phyloP scores from a whole-genome alignment of 768 basidiomycete species.

The Mycena maculata region DNA sequence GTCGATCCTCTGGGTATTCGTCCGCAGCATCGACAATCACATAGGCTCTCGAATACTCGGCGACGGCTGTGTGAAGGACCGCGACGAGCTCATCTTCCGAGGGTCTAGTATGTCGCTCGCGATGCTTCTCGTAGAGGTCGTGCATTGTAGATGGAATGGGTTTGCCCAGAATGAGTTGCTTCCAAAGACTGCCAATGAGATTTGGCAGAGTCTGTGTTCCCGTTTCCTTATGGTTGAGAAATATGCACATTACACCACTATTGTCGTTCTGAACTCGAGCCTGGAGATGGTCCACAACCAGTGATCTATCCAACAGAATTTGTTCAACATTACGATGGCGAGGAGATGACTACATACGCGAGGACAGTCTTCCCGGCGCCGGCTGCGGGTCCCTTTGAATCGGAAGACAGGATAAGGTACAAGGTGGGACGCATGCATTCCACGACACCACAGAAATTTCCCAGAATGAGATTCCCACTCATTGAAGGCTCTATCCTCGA shows the following conservation, averaged over 20 bases:
- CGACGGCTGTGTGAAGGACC: not conserved
- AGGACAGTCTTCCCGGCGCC: slow-evolving; percentile 11
- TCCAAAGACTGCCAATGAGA: not conserved
- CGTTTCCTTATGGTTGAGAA: not conserved
- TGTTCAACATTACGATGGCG: not conserved
- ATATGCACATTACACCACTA: not conserved
- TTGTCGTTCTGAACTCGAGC: not conserved
- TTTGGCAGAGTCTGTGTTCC: not conserved
- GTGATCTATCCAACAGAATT: not conserved
- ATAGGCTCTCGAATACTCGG: not conserved
- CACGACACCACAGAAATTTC: slow-evolving; percentile 1
- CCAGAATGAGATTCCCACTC: not conserved
- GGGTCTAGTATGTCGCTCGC: not conserved
- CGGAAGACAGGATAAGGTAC: too few relatives aligned
- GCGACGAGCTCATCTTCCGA: not conserved
- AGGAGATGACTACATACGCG: not conserved
- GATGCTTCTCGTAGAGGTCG: not conserved
- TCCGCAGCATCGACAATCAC: not conserved
- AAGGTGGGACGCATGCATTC: not conserved
- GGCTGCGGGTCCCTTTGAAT: not conserved
- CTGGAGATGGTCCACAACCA: not conserved
- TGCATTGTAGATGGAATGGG: not conserved
- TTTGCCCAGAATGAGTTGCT: not conserved
- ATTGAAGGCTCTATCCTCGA: not conserved
- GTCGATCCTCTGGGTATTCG: not conserved